A percentile compares a stretch with the other conserved stretches of the same genome.
These are phyloP conservation scores for Eustoma russellianum DNA, from an alignment of 257 asterid species.

Conservation along the genomic window DNA sequence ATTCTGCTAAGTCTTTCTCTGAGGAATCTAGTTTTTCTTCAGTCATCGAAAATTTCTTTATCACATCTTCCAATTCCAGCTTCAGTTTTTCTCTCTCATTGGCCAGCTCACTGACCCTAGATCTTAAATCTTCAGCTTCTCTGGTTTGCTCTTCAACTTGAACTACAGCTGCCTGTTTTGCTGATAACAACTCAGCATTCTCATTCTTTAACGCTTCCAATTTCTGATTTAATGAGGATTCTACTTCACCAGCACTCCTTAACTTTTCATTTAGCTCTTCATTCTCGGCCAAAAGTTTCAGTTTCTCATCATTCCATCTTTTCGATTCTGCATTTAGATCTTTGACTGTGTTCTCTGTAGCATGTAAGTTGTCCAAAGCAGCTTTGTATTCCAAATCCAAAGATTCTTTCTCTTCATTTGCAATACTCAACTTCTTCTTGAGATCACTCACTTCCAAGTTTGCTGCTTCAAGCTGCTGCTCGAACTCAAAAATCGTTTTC, in stretches of 20 bases:
- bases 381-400: conserved; percentile 28
- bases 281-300: conserved; percentile 31
- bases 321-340: conserved; percentile 38
- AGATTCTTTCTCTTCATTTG: conserved; percentile 50
- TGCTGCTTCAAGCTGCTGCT: conserved; percentile 48
- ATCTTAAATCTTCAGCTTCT: conserved; percentile 31
- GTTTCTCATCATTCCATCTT: conserved; percentile 33
- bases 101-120: conserved; percentile 20
- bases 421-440: conserved; percentile 35
- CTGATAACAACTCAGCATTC: conserved; percentile 20
- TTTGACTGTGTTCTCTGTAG: conserved; percentile 32
- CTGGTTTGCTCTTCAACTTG: conserved; percentile 37
- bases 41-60: conserved; percentile 25
- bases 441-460: conserved; percentile 48
- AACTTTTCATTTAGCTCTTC: conserved; percentile 31
- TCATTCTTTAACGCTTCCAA: conserved; percentile 31
- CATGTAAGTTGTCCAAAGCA: conserved; percentile 35
- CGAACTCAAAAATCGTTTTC: conserved; percentile 15
- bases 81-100: conserved; percentile 33
- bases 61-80: conserved; percentile 35
- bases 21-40: conserved; percentile 33
- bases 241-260: conserved; percentile 32
- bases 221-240: conserved; percentile 45
- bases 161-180: conserved; percentile 29
- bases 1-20: conserved; percentile 34